Percentiles rank a stretch among this genome's conserved stretches.
Conservation (phyloP, 805 yeast genomes). For the Clavispora carvajalis region DNA sequence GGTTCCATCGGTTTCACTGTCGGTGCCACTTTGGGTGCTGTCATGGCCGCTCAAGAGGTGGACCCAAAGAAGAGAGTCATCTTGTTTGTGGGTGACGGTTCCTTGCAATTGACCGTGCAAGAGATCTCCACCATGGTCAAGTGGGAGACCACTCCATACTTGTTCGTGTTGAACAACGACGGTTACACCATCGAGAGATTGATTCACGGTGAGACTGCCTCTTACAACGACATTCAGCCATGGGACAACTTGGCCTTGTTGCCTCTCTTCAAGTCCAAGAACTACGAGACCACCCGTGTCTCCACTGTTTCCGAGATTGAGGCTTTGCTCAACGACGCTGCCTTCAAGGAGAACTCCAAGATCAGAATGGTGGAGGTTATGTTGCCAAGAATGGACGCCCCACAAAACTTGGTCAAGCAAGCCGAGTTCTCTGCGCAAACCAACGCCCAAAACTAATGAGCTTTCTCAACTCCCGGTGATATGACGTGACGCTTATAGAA, state of each 20-base stretch:
- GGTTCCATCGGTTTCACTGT: conserved; percentile 26
- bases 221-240: conserved; percentile 34
- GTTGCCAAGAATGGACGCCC: conserved; percentile 36
- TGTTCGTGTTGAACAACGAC: conserved; percentile 36
- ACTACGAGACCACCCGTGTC: conserved; percentile 24
- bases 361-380: conserved; percentile 33
- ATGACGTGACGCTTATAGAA: conserved; percentile 1
- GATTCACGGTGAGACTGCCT: conserved; percentile 34
- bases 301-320: conserved; percentile 23
- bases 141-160: conserved; percentile 29
- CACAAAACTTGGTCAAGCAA: conserved; percentile 31
- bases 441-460: conserved; percentile 14
- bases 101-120: conserved; percentile 38
- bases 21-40: conserved; percentile 26
- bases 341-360: conserved; percentile 26
- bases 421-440: conserved; percentile 28
- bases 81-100: conserved; percentile 39
- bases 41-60: conserved; percentile 23
- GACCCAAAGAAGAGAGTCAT: conserved; percentile 29
- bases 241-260: conserved; percentile 33
- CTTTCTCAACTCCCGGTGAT: background rate
- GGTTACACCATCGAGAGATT: conserved; percentile 38
- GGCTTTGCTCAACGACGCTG: conserved; percentile 20
- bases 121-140: conserved; percentile 36
- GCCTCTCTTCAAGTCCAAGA: conserved; percentile 27